Evolutionary conservation across 2,329 filamentous ascomycete species (phyloP).

Genomic region (Elsinoe ampelina): DNA sequence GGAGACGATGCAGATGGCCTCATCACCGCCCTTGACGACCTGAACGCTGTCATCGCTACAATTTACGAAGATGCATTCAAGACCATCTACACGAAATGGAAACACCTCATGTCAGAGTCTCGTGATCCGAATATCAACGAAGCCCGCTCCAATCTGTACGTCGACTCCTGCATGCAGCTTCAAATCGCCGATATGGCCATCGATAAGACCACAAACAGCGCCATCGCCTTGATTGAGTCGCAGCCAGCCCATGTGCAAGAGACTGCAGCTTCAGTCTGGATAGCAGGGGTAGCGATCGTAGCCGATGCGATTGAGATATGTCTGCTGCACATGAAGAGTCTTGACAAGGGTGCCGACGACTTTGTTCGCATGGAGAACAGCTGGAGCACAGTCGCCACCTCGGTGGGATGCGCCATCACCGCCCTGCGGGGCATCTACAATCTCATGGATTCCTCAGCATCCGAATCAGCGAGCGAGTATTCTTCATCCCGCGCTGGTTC

Average conservation of each 20-base stretch:
- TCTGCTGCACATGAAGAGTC: constrained; percentile 30
- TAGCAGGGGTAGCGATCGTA: constrained; percentile 36
- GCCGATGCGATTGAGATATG: constrained; percentile 37
- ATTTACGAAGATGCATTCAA: constrained; percentile 40
- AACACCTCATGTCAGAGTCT: constrained; percentile 25
- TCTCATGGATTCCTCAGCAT: constrained; percentile 32
- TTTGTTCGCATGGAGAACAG: constrained; percentile 39
- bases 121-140: constrained; percentile 18
- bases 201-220: constrained; percentile 38
- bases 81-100: constrained; percentile 33
- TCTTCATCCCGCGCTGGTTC: constrained; percentile 20
- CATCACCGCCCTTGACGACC: constrained; percentile 36
- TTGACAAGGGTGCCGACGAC: constrained; percentile 35
- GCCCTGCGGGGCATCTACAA: constrained; percentile 38
- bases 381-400: constrained; percentile 35
- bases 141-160: constrained; percentile 31
- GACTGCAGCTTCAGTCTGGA: constrained; percentile 35
- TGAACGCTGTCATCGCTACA: constrained; percentile 38
- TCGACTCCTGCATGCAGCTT: constrained; percentile 37
- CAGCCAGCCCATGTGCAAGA: constrained; percentile 34
- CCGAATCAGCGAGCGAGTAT: constrained; percentile 6
- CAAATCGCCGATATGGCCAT: constrained; percentile 39
- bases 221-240: constrained; percentile 35
- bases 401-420: constrained; percentile 32
- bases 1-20: constrained; percentile 36